Percentiles rank a stretch among this genome's conserved stretches.
Evolutionary conservation across 2,329 filamentous ascomycete species (phyloP).

Genomic region (Meredithiella fracta): DNA sequence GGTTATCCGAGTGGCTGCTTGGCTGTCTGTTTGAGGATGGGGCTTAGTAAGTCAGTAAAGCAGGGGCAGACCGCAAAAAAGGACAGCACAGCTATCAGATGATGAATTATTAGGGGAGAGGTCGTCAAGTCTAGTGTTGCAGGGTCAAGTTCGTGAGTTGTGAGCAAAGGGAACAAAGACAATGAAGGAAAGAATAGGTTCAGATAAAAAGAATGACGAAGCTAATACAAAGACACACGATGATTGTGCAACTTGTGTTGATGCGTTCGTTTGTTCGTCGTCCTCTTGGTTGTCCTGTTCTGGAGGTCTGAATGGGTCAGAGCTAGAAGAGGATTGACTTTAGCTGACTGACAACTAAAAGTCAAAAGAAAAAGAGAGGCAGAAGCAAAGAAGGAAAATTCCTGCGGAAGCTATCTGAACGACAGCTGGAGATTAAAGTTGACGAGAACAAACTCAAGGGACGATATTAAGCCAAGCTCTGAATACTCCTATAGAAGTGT

Average conservation of each 20-base stretch:
- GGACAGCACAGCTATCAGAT: conserved; percentile 12
- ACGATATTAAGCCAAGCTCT: no score
- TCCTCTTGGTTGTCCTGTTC: conserved; percentile 5
- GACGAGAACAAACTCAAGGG: no score
- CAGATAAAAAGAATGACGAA: conserved; percentile 4
- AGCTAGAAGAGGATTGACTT: conserved; percentile 4
- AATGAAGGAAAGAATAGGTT: conserved; percentile 14
- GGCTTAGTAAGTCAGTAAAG: neutral
- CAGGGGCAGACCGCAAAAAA: conserved; percentile 6
- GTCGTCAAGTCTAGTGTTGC: conserved; percentile 2
- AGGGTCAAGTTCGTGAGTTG: neutral
- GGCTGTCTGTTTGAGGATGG: no score
- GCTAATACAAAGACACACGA: neutral
- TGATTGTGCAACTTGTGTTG: neutral
- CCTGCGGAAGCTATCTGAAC: neutral
- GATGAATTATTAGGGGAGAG: neutral
- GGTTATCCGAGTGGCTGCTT: neutral
- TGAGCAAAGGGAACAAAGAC: conserved; percentile 11
- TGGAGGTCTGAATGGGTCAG: conserved; percentile 10
- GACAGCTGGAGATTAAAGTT: neutral
- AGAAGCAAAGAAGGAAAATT: conserved; percentile 5
- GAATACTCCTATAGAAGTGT: no score
- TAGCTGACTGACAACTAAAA: neutral
- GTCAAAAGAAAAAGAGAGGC: neutral
- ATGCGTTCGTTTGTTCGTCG: neutral